Base-by-base conservation (phyloP, 1,139 yeast species). In the Blastobotrys aristatus region DNA sequence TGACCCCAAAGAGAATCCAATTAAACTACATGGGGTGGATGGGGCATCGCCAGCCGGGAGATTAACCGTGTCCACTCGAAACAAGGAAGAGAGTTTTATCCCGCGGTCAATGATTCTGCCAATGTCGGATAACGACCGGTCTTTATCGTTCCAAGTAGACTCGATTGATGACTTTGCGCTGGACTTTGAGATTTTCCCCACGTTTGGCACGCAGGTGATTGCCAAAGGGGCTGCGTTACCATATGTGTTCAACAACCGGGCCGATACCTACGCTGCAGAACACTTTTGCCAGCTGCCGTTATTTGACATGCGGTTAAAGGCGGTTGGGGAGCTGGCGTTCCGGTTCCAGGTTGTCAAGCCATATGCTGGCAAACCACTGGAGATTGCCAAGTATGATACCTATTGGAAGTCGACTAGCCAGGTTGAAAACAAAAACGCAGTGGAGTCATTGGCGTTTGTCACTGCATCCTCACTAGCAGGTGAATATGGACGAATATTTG, bases 401-500 rank as follows among this genome's bases (percentile, higher is more conserved):
- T 92, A 92, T 67, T 92, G 98, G 98, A 92, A 90, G 66, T 82
- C 95, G 0, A 85, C 95, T 0, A 77, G 74, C 35, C 75, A 74
- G 38, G 65, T 70, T 29, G 71, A 65, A 42, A 45, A 32, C 21
- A 36, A 34, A 40, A 32, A 41, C 32, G 21, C 39, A 31, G 68
- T 51, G 60, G 16, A 70, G 35, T 69, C 80, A 5, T 72, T 83
- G 33, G 82, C 95, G 4, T 80, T 88, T 60, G 96, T 92, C 16
- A 90, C 97, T 0, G 94, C 96, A 0, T 88, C 97, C 0, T 89
- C 97, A 0, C 71, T 92, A 46, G 77, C 83, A 17, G 97, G 97
- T 2, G 83, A 80, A 50, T 92, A 88, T 62, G 72, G 82, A 42
- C 75, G 86, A 44, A 70, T 88, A 17, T 79, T 77, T 52, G 82